Conservation (phyloP, 768 basidiomycete genomes). For the Hericium rajendrae region DNA sequence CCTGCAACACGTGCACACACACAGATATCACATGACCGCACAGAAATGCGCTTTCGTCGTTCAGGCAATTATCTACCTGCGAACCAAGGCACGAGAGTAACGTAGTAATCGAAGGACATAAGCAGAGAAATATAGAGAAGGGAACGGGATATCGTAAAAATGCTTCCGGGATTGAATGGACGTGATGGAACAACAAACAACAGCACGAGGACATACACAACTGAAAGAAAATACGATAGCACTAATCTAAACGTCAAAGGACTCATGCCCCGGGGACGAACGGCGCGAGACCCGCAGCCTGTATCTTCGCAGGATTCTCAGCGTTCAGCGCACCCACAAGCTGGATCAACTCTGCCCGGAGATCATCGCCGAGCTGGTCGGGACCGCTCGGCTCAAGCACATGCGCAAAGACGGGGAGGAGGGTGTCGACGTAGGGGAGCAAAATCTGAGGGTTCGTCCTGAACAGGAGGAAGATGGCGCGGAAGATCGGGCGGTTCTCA, state of each 20-base stretch:
- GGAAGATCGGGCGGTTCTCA: conserved; percentile 87
- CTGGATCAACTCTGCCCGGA: conserved; percentile 63
- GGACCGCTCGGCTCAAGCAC: conserved; percentile 68
- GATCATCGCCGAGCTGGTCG: conserved; percentile 77
- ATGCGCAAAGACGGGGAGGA: conserved; percentile 70
- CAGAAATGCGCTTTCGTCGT: too few relatives aligned
- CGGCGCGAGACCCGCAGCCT: conserved; percentile 60
- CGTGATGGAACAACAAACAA: background rate
- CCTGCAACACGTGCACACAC: background rate
- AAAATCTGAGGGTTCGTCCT: conserved; percentile 61
- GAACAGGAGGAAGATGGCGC: conserved; percentile 83
- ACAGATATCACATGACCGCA: background rate
- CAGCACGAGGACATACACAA: background rate
- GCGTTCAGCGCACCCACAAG: conserved; percentile 64
- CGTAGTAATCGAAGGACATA: background rate
- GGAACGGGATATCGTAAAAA: background rate
- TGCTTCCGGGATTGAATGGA: background rate
- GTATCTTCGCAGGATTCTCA: conserved; percentile 70
- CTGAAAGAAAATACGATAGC: background rate
- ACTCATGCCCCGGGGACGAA: conserved; percentile 38
- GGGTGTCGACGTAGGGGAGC: conserved; percentile 64
- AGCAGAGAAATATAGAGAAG: background rate
- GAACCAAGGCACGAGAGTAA: background rate
- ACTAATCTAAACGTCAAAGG: background rate
- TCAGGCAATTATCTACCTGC: background rate